Conservation (phyloP, 331 rosid species). For the Phaseolus coccineus region DNA sequence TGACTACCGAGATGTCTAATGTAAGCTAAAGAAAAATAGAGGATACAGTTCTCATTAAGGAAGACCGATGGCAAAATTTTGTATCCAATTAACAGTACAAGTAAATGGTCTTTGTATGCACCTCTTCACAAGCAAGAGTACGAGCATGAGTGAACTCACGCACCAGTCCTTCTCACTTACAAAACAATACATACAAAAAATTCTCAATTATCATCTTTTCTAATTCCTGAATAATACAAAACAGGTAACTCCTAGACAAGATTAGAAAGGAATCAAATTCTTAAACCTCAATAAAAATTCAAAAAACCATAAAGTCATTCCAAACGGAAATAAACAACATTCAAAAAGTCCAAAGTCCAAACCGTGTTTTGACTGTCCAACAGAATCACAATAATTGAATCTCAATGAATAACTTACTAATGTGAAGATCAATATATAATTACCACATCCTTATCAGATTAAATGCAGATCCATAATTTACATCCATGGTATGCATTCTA, state of each 20-base stretch:
- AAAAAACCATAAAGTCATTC: conserved; percentile 26
- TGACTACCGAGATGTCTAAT: neutral
- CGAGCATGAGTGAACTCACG: conserved; percentile 21
- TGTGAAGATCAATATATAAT: neutral
- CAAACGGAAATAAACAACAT: conserved; percentile 8
- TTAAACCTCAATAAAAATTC: conserved; percentile 33
- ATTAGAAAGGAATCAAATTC: conserved; percentile 41
- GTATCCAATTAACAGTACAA: neutral
- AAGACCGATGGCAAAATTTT: neutral
- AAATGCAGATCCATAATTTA: no score
- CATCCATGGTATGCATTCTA: neutral
- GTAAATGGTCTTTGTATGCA: neutral
- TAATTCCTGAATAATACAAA: neutral
- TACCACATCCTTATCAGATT: neutral
- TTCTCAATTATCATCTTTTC: conserved; percentile 14
- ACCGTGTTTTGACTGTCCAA: conserved; percentile 39
- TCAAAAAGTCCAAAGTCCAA: neutral
- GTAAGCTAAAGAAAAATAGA: conserved; percentile 1
- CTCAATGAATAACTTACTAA: neutral
- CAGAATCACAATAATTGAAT: conserved; percentile 23
- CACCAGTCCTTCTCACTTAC: conserved; percentile 14
- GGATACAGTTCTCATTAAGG: neutral
- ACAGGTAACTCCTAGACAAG: conserved; percentile 37
- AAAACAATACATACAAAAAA: conserved; percentile 34
- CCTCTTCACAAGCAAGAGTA: neutral